Evolutionary conservation across 2,329 filamentous ascomycete genomes (phyloP).

Genomic region (Diaporthe caulivora): DNA sequence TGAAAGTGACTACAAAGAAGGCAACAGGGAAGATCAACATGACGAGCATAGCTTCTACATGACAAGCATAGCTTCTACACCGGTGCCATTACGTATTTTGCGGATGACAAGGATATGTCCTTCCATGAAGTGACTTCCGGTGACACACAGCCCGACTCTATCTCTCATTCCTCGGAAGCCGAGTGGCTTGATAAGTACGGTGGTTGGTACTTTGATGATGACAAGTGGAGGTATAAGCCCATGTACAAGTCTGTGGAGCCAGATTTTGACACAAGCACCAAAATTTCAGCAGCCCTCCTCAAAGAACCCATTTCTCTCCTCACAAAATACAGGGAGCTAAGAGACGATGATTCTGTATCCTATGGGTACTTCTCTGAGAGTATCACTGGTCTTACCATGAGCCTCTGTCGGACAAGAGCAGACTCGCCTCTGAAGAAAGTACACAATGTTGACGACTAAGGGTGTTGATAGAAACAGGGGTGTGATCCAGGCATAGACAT

Average conservation of each 20-base stretch:
- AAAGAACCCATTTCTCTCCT: background rate
- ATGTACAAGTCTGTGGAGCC: background rate
- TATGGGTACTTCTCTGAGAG: background rate
- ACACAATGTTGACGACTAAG: background rate
- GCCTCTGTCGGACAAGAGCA: background rate
- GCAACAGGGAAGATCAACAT: background rate
- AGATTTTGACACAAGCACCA: background rate
- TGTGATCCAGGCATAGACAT: too few relatives aligned
- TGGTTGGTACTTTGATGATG: background rate
- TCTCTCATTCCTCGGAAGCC: background rate
- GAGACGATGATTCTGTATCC: too few relatives aligned
- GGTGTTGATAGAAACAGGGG: too few relatives aligned
- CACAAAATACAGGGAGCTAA: background rate
- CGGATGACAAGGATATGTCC: background rate
- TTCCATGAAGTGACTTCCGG: background rate
- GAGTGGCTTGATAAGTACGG: background rate
- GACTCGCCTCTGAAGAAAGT: background rate
- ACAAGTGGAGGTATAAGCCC: background rate
- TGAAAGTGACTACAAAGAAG: too few relatives aligned
- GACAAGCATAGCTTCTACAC: background rate
- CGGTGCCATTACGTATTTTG: background rate
- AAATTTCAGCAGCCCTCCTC: background rate
- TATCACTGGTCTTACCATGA: background rate
- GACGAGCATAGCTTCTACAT: too few relatives aligned
- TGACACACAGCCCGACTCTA: background rate